Evolutionary conservation across 306 rosid species (phyloP).

Genomic region (Quercus aquifolioides): DNA sequence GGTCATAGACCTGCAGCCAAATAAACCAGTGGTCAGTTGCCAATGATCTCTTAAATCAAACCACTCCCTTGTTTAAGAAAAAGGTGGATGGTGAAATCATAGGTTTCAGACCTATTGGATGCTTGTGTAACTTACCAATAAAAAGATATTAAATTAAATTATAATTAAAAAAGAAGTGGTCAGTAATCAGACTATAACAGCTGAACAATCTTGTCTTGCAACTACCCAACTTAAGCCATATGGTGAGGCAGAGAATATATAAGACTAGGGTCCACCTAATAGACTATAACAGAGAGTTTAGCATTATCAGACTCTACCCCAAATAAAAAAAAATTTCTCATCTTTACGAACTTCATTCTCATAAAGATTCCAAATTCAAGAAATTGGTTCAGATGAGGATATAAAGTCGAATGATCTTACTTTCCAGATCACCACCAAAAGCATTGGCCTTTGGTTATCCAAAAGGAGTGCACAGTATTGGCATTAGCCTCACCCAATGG

Average conservation of each 20-base stretch:
- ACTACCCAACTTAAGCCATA: neutral
- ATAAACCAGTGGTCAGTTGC: conserved; percentile 8
- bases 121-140: neutral
- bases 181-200: conserved; percentile 1
- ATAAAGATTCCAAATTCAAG: neutral
- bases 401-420: neutral
- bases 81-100: neutral
- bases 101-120: neutral
- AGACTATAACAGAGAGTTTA: conserved; percentile 2
- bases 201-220: neutral
- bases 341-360: neutral
- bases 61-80: neutral
- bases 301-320: neutral
- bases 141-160: neutral
- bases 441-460: no score
- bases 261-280: neutral
- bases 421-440: neutral
- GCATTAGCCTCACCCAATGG: no score
- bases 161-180: neutral
- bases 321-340: neutral
- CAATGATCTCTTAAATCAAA: neutral
- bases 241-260: neutral
- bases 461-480: no score
- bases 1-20: conserved; percentile 45
- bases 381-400: neutral